Base-by-base conservation (phyloP, 768 basidiomycete species). In the Xerocomellus intermedius region DNA sequence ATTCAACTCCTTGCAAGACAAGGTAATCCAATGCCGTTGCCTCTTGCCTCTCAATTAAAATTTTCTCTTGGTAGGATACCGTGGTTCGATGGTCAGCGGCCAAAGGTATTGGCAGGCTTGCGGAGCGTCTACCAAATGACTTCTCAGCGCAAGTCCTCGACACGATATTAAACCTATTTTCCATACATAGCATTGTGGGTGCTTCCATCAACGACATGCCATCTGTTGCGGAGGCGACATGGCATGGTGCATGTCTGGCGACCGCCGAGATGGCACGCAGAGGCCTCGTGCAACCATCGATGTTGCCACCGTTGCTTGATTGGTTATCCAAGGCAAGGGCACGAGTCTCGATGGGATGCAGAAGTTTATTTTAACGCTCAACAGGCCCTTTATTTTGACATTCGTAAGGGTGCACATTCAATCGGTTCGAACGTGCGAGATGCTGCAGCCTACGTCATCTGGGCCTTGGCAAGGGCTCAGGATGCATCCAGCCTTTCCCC, bases 381-480 rank as follows among this genome's bases (percentile, higher is more conserved):
- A 38, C 65, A 97, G 94, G 96, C 91, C 7, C 74, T 98, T 24
- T 88, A 86, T 61, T 98, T 97, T 67, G 96, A 98, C 71, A 80
- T 97, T 37, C 84, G 91, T 0, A 91, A 92, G 72, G 92, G 92
- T 36, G 82, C 93, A 0, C 94, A 97, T 69, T 95, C 94, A 0
- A 86, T 98, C 50, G 97, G 97, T 9, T 88, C 94, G 8, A 94
- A 85, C 58, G 95, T 98, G 39, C 87, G 97, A 33, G 97, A 99
- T 69, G 90, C 95, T 13, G 90, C 95, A 30, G 82, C 94, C 28
- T 99, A 98, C 73, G 91, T 93, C 17, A 70, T 97, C 5, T 99
- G 97, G 97, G 89, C 96, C 12, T 76, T 98, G 52, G 92, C 96
- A 13, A 82, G 96, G 62, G 82, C 87, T 4, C 85, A 91, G 56